These are phyloP conservation scores for Astragalus membranaceus DNA, from an alignment of 306 rosid species.

Conservation along the genomic window DNA sequence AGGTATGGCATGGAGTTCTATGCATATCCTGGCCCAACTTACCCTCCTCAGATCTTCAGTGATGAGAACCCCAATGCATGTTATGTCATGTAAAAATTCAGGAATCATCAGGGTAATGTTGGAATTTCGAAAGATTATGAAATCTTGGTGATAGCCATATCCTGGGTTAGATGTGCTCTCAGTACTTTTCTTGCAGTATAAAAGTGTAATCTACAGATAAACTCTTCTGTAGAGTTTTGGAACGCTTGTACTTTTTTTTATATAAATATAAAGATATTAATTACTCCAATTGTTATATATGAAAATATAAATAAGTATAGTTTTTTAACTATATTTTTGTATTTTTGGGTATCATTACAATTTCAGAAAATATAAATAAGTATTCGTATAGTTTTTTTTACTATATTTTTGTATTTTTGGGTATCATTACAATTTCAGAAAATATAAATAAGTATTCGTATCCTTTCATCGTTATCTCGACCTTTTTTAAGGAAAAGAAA, in stretches of 20 bases:
- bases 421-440: neutral
- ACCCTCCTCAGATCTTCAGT: conserved; percentile 76
- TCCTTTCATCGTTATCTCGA: neutral
- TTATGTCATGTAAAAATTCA: conserved; percentile 34
- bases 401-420: neutral
- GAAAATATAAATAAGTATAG: conserved; percentile 9
- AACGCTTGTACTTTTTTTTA: conserved; percentile 22
- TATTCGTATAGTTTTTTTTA: neutral
- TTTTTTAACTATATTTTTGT: neutral
- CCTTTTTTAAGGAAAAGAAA: neutral
- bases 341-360: neutral
- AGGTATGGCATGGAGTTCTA: conserved; percentile 39
- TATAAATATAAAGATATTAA: neutral
- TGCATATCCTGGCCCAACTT: conserved; percentile 34
- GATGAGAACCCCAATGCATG: conserved; percentile 89
- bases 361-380: conserved; percentile 10
- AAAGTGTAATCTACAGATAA: conserved; percentile 40
- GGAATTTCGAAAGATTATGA: neutral
- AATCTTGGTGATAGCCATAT: conserved; percentile 14
- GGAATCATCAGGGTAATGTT: neutral
- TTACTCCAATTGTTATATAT: conserved; percentile 18
- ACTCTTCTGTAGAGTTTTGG: conserved; percentile 48
- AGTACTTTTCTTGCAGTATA: conserved; percentile 31
- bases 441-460: conserved; percentile 16
- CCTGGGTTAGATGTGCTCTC: conserved; percentile 26